Evolutionary conservation across 2,329 filamentous ascomycete species (phyloP), one percentile per base, ranked within the genome.

Genomic region (Fonsecaea nubica): DNA sequence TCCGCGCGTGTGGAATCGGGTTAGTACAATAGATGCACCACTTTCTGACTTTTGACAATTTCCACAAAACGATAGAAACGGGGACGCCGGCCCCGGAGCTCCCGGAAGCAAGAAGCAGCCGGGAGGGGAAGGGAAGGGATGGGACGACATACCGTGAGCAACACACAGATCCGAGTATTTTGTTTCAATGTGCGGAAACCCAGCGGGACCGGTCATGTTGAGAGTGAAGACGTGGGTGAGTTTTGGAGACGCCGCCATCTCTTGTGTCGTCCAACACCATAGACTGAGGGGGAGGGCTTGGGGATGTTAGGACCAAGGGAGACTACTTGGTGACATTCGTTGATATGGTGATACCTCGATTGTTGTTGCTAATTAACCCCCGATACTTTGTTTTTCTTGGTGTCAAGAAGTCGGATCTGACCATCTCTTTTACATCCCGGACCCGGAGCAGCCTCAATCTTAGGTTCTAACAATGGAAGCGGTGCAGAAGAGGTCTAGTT

Each of bases 161-260:
- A 58, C 32, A 58, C 55, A 58, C 6, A 58, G 55, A 58, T 58
- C 55, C 30, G 55, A 58, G 32, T 58, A 38, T 38, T 58, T 38
- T 35, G 55, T 58, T 36, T 58, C 55, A 58, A 58, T 21, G 55
- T 58, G 32, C 18, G 55, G 55, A 36, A 58, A 58, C 2, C 32
- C 48, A 52, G 48, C 48, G 15, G 48, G n/a, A 21, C 48, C 48
- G 15, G 48, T 52, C 48, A 52, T 52, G n/a, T 18, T 52, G 48
- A 52, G 48, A 4, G 48, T 18, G 48, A 52, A 52, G 48, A 21
- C 13, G 48, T 52, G 48, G 13, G 48, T 52, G 48, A 52, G 48
- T 21, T 52, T 21, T 21, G 48, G 48, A 21, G 48, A 21, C 3
- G 48, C 13, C n/a, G 48, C 48, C n/a, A 21, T 52, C 48, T 21